Conservation (phyloP, 352 stramenopile species). For the Globisporangium alternatum region DNA sequence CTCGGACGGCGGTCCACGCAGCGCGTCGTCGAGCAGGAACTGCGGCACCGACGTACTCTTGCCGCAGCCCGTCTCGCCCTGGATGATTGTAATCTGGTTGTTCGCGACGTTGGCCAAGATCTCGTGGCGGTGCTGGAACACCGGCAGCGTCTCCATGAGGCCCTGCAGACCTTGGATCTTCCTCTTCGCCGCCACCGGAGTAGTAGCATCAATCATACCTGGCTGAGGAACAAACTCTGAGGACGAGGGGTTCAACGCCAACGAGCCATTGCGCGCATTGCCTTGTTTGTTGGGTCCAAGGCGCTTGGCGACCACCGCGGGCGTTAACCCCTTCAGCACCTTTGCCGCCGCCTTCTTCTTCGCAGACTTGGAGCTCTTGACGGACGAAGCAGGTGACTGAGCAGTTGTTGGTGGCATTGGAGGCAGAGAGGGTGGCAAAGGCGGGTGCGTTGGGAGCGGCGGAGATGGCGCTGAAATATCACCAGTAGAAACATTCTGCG, state of each 20-base stretch:
- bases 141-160: constrained; percentile 78
- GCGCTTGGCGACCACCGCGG: constrained; percentile 39
- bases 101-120: constrained; percentile 79
- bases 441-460: constrained; percentile 9
- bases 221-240: background rate
- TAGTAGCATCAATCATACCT: background rate
- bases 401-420: background rate
- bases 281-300: constrained; percentile 19
- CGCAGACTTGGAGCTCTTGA: constrained; percentile 15
- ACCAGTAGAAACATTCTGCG: background rate
- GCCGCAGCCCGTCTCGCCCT: constrained; percentile 95
- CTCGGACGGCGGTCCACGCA: constrained; percentile 20
- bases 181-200: background rate
- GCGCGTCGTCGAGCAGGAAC: constrained; percentile 85
- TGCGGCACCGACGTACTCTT: constrained; percentile 95
- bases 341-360: constrained; percentile 13
- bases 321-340: constrained; percentile 33
- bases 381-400: background rate
- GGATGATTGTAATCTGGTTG: constrained; percentile 91
- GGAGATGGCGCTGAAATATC: background rate
- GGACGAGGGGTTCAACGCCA: background rate
- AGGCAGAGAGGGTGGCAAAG: constrained; percentile 12
- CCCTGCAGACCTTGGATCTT: constrained; percentile 19
- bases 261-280: constrained; percentile 15
- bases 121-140: constrained; percentile 84